Percentiles rank a stretch among this genome's conserved stretches.
Evolutionary conservation across 1,284 basidiomycete genomes (phyloP).

Genomic region (Leccinum fuscescens): DNA sequence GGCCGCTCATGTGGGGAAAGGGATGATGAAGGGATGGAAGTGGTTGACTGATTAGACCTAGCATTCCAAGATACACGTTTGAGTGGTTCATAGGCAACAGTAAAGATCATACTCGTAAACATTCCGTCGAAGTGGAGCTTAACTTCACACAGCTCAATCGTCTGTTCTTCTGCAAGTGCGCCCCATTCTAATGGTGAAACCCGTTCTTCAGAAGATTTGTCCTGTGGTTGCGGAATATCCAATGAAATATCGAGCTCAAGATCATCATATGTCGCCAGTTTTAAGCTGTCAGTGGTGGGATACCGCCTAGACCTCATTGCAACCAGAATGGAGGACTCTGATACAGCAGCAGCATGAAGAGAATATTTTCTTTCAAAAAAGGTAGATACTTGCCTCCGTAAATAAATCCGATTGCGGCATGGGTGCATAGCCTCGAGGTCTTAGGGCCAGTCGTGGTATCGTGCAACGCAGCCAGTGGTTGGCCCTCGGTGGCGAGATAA

Average conservation of each 20-base stretch:
- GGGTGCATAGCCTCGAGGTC: slow-evolving; percentile 49
- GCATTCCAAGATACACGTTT: slow-evolving; percentile 18
- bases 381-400: slow-evolving; percentile 52
- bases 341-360: slow-evolving; percentile 9
- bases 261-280: slow-evolving; percentile 35
- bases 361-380: too few relatives aligned
- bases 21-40: slow-evolving; percentile 42
- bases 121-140: slow-evolving; percentile 47
- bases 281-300: slow-evolving; percentile 36
- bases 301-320: slow-evolving; percentile 59
- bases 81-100: slow-evolving; percentile 2
- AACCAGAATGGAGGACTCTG: slow-evolving; percentile 61
- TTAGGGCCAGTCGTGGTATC: slow-evolving; percentile 39
- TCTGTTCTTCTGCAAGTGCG: slow-evolving; percentile 57
- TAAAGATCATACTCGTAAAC: slow-evolving; percentile 38
- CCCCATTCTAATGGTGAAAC: slow-evolving; percentile 51
- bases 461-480: slow-evolving; percentile 26
- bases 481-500: slow-evolving; percentile 35
- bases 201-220: slow-evolving; percentile 29
- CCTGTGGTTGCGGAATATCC: slow-evolving; percentile 33
- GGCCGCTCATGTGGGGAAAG: slow-evolving; percentile 39
- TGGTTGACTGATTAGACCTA: slow-evolving; percentile 45
- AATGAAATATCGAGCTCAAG: slow-evolving; percentile 47
- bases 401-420: slow-evolving; percentile 61
- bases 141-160: slow-evolving; percentile 62